Evolutionary conservation across 78 protist genomes (phyloP).

Genomic region (Parvularia atlantis): DNA sequence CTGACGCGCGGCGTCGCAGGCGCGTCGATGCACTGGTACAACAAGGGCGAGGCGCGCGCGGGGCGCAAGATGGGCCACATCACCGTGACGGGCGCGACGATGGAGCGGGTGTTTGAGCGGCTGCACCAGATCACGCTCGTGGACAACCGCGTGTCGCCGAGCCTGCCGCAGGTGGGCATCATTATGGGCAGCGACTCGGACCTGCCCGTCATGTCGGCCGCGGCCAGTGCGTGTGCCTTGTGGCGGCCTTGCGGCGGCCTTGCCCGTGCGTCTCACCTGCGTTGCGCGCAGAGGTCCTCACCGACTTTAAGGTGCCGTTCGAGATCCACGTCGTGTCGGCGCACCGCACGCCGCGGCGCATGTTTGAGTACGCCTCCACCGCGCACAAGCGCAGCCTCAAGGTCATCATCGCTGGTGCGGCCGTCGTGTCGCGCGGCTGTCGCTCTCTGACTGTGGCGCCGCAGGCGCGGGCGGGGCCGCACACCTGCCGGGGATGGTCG

Average conservation of each 20-base stretch:
- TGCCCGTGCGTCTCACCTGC: too few relatives aligned
- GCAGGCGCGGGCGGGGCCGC: conserved; percentile 89
- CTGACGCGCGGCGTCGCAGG: neutral
- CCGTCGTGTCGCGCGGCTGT: too few relatives aligned
- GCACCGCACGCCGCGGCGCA: conserved; percentile 82
- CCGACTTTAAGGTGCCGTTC: conserved; percentile 60
- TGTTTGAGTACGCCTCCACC: conserved; percentile 57
- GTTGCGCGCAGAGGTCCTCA: conserved; percentile 19
- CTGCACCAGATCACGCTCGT: neutral
- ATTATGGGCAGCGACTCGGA: conserved; percentile 89
- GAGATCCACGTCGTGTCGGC: conserved; percentile 85
- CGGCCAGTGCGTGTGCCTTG: too few relatives aligned
- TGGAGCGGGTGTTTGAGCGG: neutral
- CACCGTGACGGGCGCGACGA: conserved; percentile 23
- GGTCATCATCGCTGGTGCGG: conserved; percentile 63
- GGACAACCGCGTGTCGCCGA: neutral
- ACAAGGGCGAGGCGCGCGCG: conserved; percentile 49
- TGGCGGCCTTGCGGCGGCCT: conserved; percentile 14
- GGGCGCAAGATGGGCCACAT: conserved; percentile 80
- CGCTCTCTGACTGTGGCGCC: too few relatives aligned
- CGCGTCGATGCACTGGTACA: conserved; percentile 54
- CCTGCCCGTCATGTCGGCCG: conserved; percentile 65
- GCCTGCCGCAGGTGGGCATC: conserved; percentile 67
- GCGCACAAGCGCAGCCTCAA: conserved; percentile 56
- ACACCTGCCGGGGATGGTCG: conserved; percentile 85